Evolutionary conservation across 768 basidiomycete genomes (phyloP).

Genomic region (Boletellus ananas): DNA sequence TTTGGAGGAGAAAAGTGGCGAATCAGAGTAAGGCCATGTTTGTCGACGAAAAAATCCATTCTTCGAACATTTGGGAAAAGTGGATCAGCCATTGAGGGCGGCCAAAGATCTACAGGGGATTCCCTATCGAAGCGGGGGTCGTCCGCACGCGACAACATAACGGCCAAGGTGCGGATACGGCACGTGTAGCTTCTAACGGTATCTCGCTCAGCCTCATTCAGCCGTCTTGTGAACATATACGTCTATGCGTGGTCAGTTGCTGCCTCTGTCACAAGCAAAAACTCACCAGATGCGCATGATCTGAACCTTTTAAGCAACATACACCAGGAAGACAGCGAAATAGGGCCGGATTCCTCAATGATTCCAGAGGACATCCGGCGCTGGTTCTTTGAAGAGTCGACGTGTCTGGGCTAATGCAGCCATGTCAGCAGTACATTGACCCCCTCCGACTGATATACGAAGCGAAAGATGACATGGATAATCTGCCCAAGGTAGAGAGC

Average conservation of each 20-base stretch:
- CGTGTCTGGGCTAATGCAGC: neutral
- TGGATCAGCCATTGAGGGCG: neutral
- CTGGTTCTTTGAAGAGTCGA: neutral
- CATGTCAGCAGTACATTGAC: neutral
- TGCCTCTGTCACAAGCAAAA: neutral
- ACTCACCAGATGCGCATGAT: neutral
- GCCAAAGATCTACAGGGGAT: neutral
- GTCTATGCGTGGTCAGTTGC: neutral
- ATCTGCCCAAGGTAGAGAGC: conserved; percentile 1
- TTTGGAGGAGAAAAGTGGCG: neutral
- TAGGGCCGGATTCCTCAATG: neutral
- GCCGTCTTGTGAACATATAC: neutral
- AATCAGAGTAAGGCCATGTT: neutral
- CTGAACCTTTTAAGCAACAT: neutral
- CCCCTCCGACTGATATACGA: too few species aligned
- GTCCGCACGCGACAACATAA: too few species aligned
- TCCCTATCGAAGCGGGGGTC: neutral
- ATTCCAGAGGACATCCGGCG: neutral
- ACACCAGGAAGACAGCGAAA: neutral
- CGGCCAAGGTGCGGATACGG: neutral
- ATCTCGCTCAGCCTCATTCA: neutral
- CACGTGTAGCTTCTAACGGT: neutral
- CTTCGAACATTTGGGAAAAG: neutral
- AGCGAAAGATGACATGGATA: neutral
- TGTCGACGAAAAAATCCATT: neutral